Conservation (phyloP, 768 basidiomycete species). For the Pleurotus platypus region DNA sequence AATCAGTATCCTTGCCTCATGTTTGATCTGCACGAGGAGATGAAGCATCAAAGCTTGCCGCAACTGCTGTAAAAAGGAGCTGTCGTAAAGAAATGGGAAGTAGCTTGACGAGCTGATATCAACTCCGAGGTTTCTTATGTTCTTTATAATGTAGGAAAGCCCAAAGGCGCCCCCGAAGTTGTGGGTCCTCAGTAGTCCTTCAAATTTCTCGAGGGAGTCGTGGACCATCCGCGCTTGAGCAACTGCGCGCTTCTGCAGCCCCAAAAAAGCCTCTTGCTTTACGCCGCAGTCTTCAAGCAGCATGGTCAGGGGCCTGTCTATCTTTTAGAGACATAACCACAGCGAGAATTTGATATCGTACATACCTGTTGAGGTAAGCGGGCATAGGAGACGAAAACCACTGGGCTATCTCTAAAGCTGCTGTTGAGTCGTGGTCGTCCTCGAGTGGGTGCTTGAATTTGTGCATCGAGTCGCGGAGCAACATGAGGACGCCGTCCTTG, state of each 20-base stretch:
- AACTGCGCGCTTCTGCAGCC: conserved; percentile 59
- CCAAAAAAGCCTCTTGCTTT: conserved; percentile 48
- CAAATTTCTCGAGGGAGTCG: conserved; percentile 48
- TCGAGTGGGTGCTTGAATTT: conserved; percentile 86
- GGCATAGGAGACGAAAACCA: conserved; percentile 56
- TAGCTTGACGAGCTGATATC: conserved; percentile 31
- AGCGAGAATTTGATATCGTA: conserved; percentile 8
- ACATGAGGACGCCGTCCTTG: conserved; percentile 56
- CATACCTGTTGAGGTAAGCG: conserved; percentile 71
- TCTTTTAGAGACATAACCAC: background rate
- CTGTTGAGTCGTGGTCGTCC: conserved; percentile 39
- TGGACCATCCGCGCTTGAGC: conserved; percentile 56
- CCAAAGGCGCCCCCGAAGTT: conserved; percentile 41
- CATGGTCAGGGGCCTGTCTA: conserved; percentile 65
- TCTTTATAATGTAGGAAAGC: conserved; percentile 47
- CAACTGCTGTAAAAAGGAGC: conserved; percentile 53
- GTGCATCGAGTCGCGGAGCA: conserved; percentile 67
- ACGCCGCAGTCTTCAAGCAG: conserved; percentile 76
- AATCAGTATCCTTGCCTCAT: conserved; percentile 69
- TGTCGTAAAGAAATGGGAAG: conserved; percentile 37
- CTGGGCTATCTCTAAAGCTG: conserved; percentile 72
- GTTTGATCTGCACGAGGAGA: conserved; percentile 71
- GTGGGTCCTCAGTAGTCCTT: conserved; percentile 45
- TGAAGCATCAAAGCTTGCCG: conserved; percentile 62
- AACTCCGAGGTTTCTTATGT: conserved; percentile 44